phyloP scores from a whole-genome alignment of 2,329 filamentous ascomycete genomes.

The Xylariales sp. region DNA sequence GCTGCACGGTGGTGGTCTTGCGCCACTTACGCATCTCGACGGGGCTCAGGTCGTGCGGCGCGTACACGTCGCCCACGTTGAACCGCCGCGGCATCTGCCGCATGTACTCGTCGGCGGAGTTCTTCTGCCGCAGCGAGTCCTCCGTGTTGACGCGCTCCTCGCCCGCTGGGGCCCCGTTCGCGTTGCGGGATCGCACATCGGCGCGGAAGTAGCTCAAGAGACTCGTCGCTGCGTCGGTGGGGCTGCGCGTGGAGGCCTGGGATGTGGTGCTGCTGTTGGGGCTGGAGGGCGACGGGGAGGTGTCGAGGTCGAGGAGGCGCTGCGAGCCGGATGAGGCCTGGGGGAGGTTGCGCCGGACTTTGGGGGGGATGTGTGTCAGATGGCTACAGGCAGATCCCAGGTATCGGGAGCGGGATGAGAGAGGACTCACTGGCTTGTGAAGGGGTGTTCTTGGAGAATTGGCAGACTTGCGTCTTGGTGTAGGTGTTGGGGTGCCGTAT shows the following conservation, averaged over 20 bases:
- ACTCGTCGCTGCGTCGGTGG: slow-evolving; percentile 9
- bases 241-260: not conserved
- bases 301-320: slow-evolving; percentile 21
- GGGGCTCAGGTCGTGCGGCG: slow-evolving; percentile 78
- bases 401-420: not conserved
- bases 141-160: slow-evolving; percentile 29
- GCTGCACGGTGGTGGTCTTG: slow-evolving; percentile 45
- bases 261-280: not conserved
- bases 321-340: slow-evolving; percentile 10
- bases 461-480: slow-evolving; percentile 17
- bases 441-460: slow-evolving; percentile 20
- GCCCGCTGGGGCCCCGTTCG: slow-evolving; percentile 9
- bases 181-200: not conserved
- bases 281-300: not conserved
- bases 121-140: slow-evolving; percentile 30
- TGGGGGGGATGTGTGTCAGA: not conserved
- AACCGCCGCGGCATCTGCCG: slow-evolving; percentile 66
- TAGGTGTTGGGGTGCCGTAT: slow-evolving; percentile 19
- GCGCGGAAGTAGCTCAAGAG: slow-evolving; percentile 14
- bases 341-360: slow-evolving; percentile 18
- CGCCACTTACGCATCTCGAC: slow-evolving; percentile 80
- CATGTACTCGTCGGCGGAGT: slow-evolving; percentile 48
- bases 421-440: slow-evolving; percentile 18
- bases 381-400: not conserved
- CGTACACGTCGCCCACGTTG: slow-evolving; percentile 78